Base-by-base conservation (phyloP, 768 basidiomycete species). In the Tephrocybe rancida region DNA sequence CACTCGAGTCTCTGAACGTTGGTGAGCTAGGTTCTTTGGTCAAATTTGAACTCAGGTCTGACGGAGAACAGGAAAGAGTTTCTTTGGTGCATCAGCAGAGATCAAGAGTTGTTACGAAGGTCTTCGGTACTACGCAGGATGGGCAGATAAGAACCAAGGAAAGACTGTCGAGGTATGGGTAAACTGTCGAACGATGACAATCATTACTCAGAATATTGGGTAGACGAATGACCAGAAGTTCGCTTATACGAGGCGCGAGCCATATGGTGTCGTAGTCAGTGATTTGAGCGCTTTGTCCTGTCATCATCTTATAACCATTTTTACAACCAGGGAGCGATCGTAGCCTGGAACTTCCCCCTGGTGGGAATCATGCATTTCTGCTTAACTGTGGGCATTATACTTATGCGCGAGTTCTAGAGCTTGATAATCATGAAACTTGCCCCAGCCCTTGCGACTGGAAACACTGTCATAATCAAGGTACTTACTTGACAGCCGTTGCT, bases 61-160 rank as follows among this genome's bases (percentile, higher is more conserved):
- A n/a, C n/a, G n/a, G n/a, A n/a, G n/a, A n/a, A n/a, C n/a, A 43
- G 42, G 42, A 16, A 43, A 24, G n/a, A 25, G 21, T 8, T 43
- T 43, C 10, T 9, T 9, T 2, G 25, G 22, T 3, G 42, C 42
- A 21, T 24, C 22, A 11, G 10, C 10, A 11, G 86, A 86, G 57
- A 63, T 86, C 4, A 56, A 59, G 2, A 68, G 67, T 46, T 66
- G 75, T 3, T 71, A 80, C 55, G 71, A 65, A 34, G 70, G 73
- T 44, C 64, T 89, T 57, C 73, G 80, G 27, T 92, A 91, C 71
- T 93, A 86, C 61, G 87, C 82, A 38, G 91, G 90, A 26, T 86
- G 86, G 82, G 86, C 88, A 39, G 90, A 90, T 75, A 92, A 92
- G 72, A 67, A 82, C 44, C 69, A 75, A 3, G 85, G 84, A 14